These are phyloP conservation scores for Amanita exitialis DNA, from an alignment of 768 basidiomycete species.

Conservation along the genomic window DNA sequence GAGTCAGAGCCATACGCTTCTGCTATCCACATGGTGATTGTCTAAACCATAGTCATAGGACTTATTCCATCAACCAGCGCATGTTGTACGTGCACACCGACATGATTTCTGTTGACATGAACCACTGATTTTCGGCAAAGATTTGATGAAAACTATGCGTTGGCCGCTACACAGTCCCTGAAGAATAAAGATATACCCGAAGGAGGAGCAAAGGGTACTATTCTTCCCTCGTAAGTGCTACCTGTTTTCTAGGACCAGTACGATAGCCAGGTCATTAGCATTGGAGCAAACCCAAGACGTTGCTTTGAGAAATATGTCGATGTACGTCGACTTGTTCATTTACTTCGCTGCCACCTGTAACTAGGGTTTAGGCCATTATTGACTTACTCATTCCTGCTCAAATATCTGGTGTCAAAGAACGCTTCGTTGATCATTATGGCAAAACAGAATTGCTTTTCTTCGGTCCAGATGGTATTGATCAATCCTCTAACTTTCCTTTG, in stretches of 20 bases:
- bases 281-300: constrained; percentile 73
- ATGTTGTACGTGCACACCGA: constrained; percentile 42
- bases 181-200: constrained; percentile 99
- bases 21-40: not conserved
- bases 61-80: constrained; percentile 94
- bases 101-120: not conserved
- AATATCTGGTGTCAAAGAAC: constrained; percentile 93
- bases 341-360: constrained; percentile 2
- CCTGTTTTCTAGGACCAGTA: not conserved
- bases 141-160: constrained; percentile 95
- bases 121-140: constrained; percentile 11
- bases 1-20: constrained; percentile 41
- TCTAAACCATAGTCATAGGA: constrained; percentile 30
- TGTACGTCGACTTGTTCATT: constrained; percentile 31
- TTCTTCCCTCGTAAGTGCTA: constrained; percentile 70
- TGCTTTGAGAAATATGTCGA: constrained; percentile 99
- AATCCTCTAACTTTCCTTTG: not conserved
- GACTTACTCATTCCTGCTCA: constrained; percentile 95
- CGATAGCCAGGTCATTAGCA: constrained; percentile 21
- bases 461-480: constrained; percentile 71
- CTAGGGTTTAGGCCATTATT: constrained; percentile 53
- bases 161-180: constrained; percentile 89
- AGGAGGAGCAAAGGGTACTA: constrained; percentile 94
- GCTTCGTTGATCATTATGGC: constrained; percentile 77
- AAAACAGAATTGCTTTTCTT: constrained; percentile 93